Evolutionary conservation across 176 grass and related monocot species (phyloP), one percentile per base, ranked within the genome.

Genomic region (Rhipidocladum racemiflorum): DNA sequence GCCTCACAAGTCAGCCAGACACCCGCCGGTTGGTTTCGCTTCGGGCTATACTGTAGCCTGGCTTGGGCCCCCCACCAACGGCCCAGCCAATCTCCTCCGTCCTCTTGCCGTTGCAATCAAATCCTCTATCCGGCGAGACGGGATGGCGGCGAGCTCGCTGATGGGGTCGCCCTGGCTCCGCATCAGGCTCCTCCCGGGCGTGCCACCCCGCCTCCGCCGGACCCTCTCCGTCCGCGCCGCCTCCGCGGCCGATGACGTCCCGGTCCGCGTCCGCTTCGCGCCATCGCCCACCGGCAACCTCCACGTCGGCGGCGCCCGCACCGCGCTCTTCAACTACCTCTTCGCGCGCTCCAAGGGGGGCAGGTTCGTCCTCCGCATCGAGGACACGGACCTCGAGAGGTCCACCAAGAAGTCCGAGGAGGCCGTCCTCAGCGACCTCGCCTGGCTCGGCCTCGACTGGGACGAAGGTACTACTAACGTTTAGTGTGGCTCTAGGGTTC

Each of bases 321-420:
- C 92, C 29, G 92, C 96, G 36, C 87, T 93, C 57, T 99, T 95
- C 72, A 95, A 99, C 87, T 95, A 95, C 90, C 91, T 99, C 75
- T 95, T 95, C 77, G 91, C 92, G 75, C 92, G 96, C 60, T 93
- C 92, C 67, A 84, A 85, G 43, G 89, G 92, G 36, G 91, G 92
- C 0, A 89, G 77, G 32, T 99, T 95, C 88, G 56, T 95, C 72
- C 91, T 99, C 53, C 88, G 92, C 80, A 89, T 95, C 78, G 92
- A 93, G 88, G 96, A 95, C 81, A 99, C 92, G 50, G 91, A 99
- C 68, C 73, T 95, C 81, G 96, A 99, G 82, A 82, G 92, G 48
- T 99, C 90, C 4, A 93, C 92, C 27, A 91, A 74, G 82, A 89
- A 93, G 67, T 99, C 90, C 9, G 92, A 95, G 87, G 92, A 99